Percentiles rank a stretch among this genome's conserved stretches.
Conservation (phyloP, 139 green algal species). For the Tetratostichococcus sp. region DNA sequence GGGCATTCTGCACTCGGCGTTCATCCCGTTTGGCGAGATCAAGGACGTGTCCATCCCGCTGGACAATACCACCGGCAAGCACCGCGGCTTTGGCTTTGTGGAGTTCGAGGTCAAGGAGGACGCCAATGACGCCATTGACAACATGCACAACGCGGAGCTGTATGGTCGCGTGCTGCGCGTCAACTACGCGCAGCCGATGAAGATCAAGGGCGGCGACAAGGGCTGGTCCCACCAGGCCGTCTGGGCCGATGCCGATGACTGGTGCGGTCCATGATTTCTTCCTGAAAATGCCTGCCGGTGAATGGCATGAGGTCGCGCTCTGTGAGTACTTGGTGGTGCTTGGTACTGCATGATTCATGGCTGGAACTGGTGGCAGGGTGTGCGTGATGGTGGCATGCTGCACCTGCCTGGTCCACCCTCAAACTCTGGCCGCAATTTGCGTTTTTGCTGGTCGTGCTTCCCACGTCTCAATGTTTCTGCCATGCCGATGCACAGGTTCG, state of each 20-base stretch:
- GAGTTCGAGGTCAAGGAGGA: constrained; percentile 90
- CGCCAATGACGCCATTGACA: constrained; percentile 88
- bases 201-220: constrained; percentile 91
- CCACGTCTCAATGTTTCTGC: no score
- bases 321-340: no score
- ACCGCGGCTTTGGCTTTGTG: constrained; percentile 94
- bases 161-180: constrained; percentile 68
- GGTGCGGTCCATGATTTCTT: constrained; percentile 21
- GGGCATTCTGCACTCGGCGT: constrained; percentile 82
- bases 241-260: constrained; percentile 67
- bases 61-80: constrained; percentile 77
- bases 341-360: no score
- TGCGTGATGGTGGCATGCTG: no score
- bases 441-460: no score
- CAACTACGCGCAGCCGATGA: constrained; percentile 88
- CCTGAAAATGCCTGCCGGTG: no score
- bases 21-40: constrained; percentile 96
- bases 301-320: no score
- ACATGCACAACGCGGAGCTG: constrained; percentile 93
- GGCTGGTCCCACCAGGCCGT: constrained; percentile 67
- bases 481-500: constrained; percentile 40
- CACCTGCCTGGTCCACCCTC: no score
- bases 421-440: no score
- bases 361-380: no score
- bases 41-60: constrained; percentile 94